Evolutionary conservation across 768 basidiomycete genomes (phyloP).

Genomic region (Amanita pseudoporphyria): DNA sequence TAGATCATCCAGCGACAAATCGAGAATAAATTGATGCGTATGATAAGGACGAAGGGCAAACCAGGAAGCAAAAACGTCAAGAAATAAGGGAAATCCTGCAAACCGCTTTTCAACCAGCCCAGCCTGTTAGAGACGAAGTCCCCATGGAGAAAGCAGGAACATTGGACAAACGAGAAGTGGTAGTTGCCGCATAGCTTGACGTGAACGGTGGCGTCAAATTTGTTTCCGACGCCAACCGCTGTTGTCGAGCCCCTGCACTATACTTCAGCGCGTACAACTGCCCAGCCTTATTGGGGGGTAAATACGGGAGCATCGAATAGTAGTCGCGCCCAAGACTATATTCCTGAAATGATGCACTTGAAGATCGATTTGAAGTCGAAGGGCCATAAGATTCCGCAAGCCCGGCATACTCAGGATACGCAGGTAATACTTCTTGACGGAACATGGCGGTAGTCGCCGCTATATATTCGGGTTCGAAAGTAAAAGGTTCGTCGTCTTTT

Average conservation of each 20-base stretch:
- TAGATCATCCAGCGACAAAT: not conserved
- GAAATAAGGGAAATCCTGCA: not conserved
- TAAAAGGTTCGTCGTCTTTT: conserved; percentile 27
- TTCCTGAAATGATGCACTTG: not conserved
- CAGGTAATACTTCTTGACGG: conserved; percentile 23
- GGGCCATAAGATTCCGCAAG: not conserved
- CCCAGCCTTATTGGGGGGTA: conserved; percentile 12
- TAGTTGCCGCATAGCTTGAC: not conserved
- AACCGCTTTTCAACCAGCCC: conserved; percentile 31
- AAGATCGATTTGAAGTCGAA: not conserved
- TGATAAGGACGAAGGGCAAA: not conserved
- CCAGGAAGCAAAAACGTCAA: not conserved
- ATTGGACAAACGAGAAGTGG: not conserved
- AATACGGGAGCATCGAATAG: conserved; percentile 2
- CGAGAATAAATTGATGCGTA: not conserved
- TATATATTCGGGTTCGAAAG: conserved; percentile 25
- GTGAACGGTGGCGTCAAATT: not conserved
- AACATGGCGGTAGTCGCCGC: conserved; percentile 25
- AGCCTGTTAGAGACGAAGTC: conserved; percentile 36
- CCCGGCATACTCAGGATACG: conserved; percentile 22
- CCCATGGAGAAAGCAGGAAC: conserved; percentile 17
- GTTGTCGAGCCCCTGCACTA: not conserved
- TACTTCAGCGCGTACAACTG: conserved; percentile 17
- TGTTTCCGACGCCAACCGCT: not conserved
- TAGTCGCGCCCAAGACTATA: not conserved